Conservation (phyloP, 805 yeast genomes). For the Wickerhamiella sorbophila region DNA sequence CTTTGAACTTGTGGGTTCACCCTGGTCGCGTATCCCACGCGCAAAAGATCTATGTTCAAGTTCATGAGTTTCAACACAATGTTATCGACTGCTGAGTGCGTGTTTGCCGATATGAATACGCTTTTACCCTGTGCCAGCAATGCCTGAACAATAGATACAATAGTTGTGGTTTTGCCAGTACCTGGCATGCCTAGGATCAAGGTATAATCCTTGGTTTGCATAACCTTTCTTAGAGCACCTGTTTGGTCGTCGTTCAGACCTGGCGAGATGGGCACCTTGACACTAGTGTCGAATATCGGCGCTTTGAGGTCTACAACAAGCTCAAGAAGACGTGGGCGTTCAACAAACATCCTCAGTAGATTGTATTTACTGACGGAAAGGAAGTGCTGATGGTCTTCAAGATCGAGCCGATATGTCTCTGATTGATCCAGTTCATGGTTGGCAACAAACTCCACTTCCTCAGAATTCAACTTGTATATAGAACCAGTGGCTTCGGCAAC, state of each 20-base stretch:
- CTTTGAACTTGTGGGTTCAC: conserved; percentile 45
- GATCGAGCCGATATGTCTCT: conserved; percentile 50
- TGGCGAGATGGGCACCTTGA: conserved; percentile 6
- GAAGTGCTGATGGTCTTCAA: conserved; percentile 62
- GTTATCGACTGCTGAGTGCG: conserved; percentile 94
- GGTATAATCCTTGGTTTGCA: conserved; percentile 58
- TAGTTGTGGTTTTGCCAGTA: conserved; percentile 87
- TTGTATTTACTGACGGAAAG: conserved; percentile 67
- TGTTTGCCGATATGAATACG: conserved; percentile 69
- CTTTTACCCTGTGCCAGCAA: conserved; percentile 48
- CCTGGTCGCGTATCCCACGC: conserved; percentile 49
- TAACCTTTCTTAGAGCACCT: conserved; percentile 49
- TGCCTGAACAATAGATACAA: conserved; percentile 54
- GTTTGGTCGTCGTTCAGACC: conserved; percentile 58
- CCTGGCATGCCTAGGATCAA: conserved; percentile 96
- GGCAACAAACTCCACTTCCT: conserved; percentile 32
- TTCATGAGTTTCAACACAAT: conserved; percentile 58
- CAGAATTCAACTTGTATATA: conserved; percentile 19
- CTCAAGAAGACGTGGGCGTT: conserved; percentile 25
- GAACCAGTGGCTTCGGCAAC: conserved; percentile 5
- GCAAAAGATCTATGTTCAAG: conserved; percentile 36
- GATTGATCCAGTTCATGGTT: conserved; percentile 35
- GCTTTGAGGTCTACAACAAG: conserved; percentile 39
- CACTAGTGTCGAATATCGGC: conserved; percentile 30
- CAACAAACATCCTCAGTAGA: conserved; percentile 48